phyloP scores from a whole-genome alignment of 768 basidiomycete genomes.

The Rhodosporidiobolus odoratus region DNA sequence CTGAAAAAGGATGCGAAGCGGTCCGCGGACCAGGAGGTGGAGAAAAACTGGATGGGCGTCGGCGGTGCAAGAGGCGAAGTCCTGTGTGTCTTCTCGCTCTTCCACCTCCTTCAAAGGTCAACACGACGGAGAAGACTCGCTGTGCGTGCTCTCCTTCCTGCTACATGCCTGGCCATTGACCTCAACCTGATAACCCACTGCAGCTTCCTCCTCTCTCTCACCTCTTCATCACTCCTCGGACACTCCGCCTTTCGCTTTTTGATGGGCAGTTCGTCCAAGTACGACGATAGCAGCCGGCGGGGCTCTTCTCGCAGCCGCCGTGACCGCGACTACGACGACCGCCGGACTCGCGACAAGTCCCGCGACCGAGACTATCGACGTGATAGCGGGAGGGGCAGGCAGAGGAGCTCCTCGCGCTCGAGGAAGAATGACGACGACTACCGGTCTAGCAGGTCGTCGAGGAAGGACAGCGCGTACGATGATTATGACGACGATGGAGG shows the following conservation, averaged over 20 bases:
- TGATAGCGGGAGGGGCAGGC: neutral
- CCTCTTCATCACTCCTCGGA: neutral
- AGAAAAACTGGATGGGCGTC: too few species aligned
- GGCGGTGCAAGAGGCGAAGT: too few species aligned
- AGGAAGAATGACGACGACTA: neutral
- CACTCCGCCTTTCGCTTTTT: neutral
- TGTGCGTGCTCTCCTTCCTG: neutral
- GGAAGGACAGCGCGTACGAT: neutral
- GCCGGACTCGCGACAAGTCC: neutral
- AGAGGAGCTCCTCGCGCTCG: neutral
- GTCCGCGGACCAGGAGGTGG: too few species aligned
- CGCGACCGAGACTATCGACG: neutral
- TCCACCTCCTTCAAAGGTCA: too few species aligned
- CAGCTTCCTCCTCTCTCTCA: neutral
- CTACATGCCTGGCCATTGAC: neutral
- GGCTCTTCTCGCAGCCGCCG: neutral
- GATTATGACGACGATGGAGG: neutral
- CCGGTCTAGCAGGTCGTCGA: neutral
- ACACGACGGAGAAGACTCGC: too few species aligned
- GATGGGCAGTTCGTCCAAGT: neutral
- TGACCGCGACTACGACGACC: neutral
- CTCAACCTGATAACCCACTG: too few species aligned
- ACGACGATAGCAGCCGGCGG: neutral
- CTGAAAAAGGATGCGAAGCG: too few species aligned
- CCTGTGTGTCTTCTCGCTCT: too few species aligned